Conservation (phyloP, 257 asterid genomes). For the Solanum etuberosum region DNA sequence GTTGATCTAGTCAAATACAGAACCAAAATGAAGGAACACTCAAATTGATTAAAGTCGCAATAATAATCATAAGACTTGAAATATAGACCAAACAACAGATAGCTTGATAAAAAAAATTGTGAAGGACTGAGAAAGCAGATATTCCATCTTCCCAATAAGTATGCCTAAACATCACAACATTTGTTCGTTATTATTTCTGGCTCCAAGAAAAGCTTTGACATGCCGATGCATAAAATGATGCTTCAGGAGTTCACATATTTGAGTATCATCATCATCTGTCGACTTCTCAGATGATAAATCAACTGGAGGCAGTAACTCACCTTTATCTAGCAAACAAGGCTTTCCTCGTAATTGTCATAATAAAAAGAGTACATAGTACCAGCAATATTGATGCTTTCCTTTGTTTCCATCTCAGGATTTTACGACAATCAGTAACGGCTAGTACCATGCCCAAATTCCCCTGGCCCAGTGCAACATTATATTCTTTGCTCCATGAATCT, state of each 20-base stretch:
- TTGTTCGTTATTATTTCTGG: not conserved
- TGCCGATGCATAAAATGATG: constrained; percentile 4
- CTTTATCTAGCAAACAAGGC: constrained; percentile 6
- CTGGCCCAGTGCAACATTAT: not conserved
- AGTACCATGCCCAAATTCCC: not conserved
- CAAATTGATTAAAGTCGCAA: not conserved
- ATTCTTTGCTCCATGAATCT: not conserved
- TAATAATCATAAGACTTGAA: not conserved
- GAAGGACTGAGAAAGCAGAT: not conserved
- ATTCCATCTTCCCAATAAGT: not conserved
- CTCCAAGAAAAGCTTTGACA: constrained; percentile 3
- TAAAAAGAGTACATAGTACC: not conserved
- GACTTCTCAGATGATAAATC: not conserved
- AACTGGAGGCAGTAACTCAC: not conserved
- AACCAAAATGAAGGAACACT: not conserved
- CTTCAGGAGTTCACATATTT: not conserved
- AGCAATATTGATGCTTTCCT: not conserved
- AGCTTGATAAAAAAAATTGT: not conserved
- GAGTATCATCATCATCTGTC: not conserved
- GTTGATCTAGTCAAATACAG: not conserved
- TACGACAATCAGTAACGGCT: not conserved
- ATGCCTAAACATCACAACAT: not conserved
- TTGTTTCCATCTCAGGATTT: not conserved
- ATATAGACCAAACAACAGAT: not conserved
- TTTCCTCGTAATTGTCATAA: not conserved